Conservation (phyloP, 495 filamentous ascomycete genomes). For the Penicillium cataractarum region DNA sequence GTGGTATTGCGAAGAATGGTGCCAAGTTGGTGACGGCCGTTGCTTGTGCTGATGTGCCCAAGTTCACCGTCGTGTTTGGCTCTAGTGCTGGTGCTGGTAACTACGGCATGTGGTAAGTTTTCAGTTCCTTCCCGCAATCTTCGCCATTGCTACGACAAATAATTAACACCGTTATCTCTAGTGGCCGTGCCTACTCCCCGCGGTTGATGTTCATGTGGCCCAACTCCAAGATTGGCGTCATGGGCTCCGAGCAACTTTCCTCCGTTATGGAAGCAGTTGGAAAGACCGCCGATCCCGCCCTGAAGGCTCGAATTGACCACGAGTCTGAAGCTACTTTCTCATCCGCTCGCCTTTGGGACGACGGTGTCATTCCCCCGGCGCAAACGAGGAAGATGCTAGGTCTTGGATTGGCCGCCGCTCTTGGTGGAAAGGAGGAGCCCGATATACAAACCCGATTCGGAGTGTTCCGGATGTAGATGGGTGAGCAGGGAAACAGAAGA, state of each 20-base stretch:
- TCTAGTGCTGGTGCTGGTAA: constrained; percentile 75
- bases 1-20: constrained; percentile 97
- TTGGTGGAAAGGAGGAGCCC: constrained; percentile 64
- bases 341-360: constrained; percentile 91
- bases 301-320: constrained; percentile 82
- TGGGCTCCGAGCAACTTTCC: constrained; percentile 92
- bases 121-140: background rate
- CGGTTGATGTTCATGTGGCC: constrained; percentile 98
- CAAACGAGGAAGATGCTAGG: constrained; percentile 86
- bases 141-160: no score
- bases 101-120: constrained; percentile 79
- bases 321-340: constrained; percentile 91
- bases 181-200: constrained; percentile 91
- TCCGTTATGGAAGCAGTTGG: constrained; percentile 95
- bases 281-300: constrained; percentile 75
- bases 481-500: background rate
- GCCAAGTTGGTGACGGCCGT: constrained; percentile 97
- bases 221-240: constrained; percentile 91
- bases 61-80: constrained; percentile 94
- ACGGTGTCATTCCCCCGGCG: constrained; percentile 88
- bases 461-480: constrained; percentile 86
- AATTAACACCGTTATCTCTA: constrained; percentile 27
- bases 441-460: constrained; percentile 78
- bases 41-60: constrained; percentile 92
- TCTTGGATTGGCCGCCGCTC: constrained; percentile 75